Conservation (phyloP, 1,284 basidiomycete genomes). For the Tetrapyrgos nigripes region DNA sequence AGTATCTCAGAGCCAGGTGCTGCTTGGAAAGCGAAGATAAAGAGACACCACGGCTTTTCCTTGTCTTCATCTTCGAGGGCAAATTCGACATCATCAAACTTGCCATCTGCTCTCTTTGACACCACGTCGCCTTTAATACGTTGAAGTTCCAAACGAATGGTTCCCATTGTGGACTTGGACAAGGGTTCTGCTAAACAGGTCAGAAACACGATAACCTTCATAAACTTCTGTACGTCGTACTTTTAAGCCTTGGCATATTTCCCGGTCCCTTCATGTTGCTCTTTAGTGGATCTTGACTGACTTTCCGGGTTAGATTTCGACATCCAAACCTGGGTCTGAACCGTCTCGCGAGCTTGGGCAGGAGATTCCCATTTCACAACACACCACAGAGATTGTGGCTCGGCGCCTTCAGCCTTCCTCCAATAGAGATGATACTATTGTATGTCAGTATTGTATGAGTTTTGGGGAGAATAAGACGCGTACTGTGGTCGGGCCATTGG, state of each 20-base stretch:
- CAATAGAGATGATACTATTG: not conserved
- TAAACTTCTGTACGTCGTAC: not conserved
- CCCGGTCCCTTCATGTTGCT: not conserved
- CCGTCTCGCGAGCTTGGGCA: not conserved
- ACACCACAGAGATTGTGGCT: not conserved
- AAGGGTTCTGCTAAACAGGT: not conserved
- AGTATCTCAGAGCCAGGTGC: not conserved
- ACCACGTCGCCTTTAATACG: not conserved
- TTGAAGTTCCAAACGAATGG: not conserved
- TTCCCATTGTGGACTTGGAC: not conserved
- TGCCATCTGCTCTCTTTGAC: not conserved
- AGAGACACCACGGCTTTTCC: not conserved
- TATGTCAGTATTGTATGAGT: not conserved
- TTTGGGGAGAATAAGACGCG: not conserved
- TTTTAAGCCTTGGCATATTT: not conserved
- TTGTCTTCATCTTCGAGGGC: not conserved
- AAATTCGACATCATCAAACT: not conserved
- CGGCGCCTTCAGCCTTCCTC: not conserved
- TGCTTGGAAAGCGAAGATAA: not conserved
- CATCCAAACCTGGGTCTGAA: not conserved
- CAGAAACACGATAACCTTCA: not conserved
- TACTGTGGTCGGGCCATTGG: not conserved
- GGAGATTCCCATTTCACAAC: not conserved
- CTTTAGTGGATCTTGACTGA: not conserved
- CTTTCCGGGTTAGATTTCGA: not conserved